Evolutionary conservation across 225 moss, liverwort and hornwort genomes (phyloP).

Genomic region (Polytrichum commune): DNA sequence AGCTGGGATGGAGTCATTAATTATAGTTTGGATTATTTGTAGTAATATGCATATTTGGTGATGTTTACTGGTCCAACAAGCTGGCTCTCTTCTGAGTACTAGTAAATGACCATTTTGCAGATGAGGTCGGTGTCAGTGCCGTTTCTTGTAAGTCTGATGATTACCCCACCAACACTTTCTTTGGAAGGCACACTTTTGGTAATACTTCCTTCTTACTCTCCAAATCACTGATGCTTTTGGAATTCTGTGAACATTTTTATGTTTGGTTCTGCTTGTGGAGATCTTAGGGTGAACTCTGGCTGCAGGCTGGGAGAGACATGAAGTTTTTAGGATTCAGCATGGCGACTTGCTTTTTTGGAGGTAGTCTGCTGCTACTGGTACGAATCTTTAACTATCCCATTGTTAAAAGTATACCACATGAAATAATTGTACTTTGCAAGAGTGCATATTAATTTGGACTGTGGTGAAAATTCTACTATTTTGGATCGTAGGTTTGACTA

Average conservation of each 20-base stretch:
- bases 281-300: constrained; percentile 1
- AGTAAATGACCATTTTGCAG: constrained; percentile 35
- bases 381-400: background rate
- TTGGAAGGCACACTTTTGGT: constrained; percentile 92
- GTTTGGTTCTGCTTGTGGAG: background rate
- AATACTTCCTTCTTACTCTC: background rate
- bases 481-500: no score
- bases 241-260: background rate
- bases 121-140: constrained; percentile 76
- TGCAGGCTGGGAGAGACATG: constrained; percentile 87
- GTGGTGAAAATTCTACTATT: no score
- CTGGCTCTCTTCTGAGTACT: background rate
- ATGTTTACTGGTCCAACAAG: no score
- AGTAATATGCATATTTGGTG: no score
- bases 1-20: no score
- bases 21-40: no score
- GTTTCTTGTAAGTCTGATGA: constrained; percentile 66
- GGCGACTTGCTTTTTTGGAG: constrained; percentile 81
- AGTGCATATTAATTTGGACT: no score
- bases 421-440: no score
- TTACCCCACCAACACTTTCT: constrained; percentile 77
- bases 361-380: constrained; percentile 65
- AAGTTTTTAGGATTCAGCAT: constrained; percentile 82
- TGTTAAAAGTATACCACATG: no score
- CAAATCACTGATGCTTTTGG: background rate